Evolutionary conservation across 2,329 filamentous ascomycete species (phyloP), one percentile per base, ranked within the genome.

Genomic region (Phialophora macrospora): DNA sequence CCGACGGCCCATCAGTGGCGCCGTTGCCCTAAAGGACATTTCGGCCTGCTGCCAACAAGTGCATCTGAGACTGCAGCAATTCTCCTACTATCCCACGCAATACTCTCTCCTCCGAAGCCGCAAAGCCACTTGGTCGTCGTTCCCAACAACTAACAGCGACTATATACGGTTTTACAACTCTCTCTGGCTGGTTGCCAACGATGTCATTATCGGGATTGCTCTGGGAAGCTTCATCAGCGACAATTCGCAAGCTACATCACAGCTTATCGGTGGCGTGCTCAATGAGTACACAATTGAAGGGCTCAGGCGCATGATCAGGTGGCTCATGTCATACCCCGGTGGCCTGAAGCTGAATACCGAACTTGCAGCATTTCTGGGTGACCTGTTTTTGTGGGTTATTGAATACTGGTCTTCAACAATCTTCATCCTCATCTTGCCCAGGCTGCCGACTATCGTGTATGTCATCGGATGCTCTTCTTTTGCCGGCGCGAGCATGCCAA

Each of bases 81-180:
- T 98, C 75, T 98, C 94, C 78, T 99, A 99, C 77, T 98, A 94
- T 93, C 96, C 95, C 1, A 92, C 96, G 78, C 94, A 99, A 77
- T 97, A 98, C 75, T 85, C 94, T 51, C 98, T 93, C 17, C 79
- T 99, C 55, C 89, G 93, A n/a, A 88, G 91, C 74, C 85, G 93
- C 46, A 96, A 96, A 75, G 88, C 89, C 68, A 92, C 96, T 72
- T 98, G 95, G 94, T 91, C 93, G 65, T 98, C 94, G 76, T 90
- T 98, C 62, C 97, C 93, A 0, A 95, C 90, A 55, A 97, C 90
- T 73, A 94, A 99, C 77, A 92, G 94, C 0, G 95, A 99, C 77
- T 99, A 99, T 77, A 99, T 99, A 71, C 90, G 95, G 17, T 99
- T 99, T 79, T 99, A 98, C 80, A 99, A 99, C 77, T 97, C 93